Evolutionary conservation across 176 grass and related monocot species (phyloP).

Genomic region (Rhynchospora pubera): DNA sequence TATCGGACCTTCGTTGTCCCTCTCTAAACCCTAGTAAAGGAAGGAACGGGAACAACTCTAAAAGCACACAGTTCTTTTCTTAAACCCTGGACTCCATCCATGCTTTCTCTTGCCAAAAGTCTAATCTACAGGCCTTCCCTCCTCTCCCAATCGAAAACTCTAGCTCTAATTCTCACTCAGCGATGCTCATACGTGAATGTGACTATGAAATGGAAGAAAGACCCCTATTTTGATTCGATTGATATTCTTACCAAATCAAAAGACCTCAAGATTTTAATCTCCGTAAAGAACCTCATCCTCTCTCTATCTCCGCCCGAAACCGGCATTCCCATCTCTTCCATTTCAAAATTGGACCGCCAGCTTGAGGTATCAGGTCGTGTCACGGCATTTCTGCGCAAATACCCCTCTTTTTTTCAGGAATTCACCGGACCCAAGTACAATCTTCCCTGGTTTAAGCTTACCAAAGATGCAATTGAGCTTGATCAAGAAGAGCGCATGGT

Average conservation of each 20-base stretch:
- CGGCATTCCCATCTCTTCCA: constrained; percentile 45
- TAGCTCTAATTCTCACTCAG: background rate
- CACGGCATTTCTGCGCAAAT: constrained; percentile 52
- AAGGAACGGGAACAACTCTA: too few relatives aligned
- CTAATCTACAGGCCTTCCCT: background rate
- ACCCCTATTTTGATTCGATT: constrained; percentile 45
- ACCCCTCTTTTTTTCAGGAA: constrained; percentile 65
- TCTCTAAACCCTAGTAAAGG: too few relatives aligned
- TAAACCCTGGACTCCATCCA: background rate
- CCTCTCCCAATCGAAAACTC: constrained; percentile 1
- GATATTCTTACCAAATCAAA: constrained; percentile 39
- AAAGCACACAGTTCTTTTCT: background rate
- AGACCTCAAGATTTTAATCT: constrained; percentile 45
- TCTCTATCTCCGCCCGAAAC: background rate
- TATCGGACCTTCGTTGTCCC: too few relatives aligned
- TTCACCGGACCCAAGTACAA: constrained; percentile 55
- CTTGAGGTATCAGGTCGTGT: constrained; percentile 52
- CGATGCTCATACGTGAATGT: constrained; percentile 45
- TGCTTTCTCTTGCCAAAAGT: background rate
- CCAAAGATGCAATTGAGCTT: constrained; percentile 26
- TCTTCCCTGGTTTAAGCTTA: constrained; percentile 72
- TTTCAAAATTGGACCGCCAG: constrained; percentile 50
- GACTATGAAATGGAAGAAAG: constrained; percentile 86
- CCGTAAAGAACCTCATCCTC: constrained; percentile 40
- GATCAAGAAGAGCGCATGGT: constrained; percentile 37